Conservation (phyloP, 2,329 filamentous ascomycete genomes). For the Aspergillus calidoustus region DNA sequence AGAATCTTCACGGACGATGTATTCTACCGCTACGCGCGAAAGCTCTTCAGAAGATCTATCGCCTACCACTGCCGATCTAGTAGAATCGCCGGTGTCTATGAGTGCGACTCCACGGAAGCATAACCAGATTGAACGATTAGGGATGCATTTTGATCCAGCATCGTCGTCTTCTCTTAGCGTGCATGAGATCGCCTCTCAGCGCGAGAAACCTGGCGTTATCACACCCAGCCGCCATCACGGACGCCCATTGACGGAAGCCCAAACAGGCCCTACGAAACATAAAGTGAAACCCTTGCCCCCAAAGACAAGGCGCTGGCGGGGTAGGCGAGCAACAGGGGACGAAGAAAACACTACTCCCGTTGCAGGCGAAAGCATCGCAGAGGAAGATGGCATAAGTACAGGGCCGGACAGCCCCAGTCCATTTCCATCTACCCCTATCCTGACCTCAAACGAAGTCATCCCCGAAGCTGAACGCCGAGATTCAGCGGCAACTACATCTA, state of each 20-base stretch:
- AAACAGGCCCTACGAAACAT: conserved; percentile 25
- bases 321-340: conserved; percentile 39
- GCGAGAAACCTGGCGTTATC: conserved; percentile 80
- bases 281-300: conserved; percentile 48
- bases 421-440: conserved; percentile 17
- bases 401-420: conserved; percentile 13
- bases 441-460: conserved; percentile 4
- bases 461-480: neutral
- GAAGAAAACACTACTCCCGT: conserved; percentile 34
- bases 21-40: conserved; percentile 33
- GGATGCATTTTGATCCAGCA: conserved; percentile 72
- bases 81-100: conserved; percentile 32
- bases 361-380: conserved; percentile 35
- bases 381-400: conserved; percentile 22
- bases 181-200: conserved; percentile 76
- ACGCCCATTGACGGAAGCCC: conserved; percentile 24
- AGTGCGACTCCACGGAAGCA: conserved; percentile 30
- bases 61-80: conserved; percentile 38
- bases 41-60: conserved; percentile 54
- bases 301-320: conserved; percentile 49
- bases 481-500: conserved; percentile 9
- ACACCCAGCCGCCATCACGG: conserved; percentile 69
- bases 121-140: conserved; percentile 51
- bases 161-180: conserved; percentile 77
- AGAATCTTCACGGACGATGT: conserved; percentile 45